phyloP scores from a whole-genome alignment of 2,329 filamentous ascomycete species.

The Ophiocordyceps camponoti-leonardi region DNA sequence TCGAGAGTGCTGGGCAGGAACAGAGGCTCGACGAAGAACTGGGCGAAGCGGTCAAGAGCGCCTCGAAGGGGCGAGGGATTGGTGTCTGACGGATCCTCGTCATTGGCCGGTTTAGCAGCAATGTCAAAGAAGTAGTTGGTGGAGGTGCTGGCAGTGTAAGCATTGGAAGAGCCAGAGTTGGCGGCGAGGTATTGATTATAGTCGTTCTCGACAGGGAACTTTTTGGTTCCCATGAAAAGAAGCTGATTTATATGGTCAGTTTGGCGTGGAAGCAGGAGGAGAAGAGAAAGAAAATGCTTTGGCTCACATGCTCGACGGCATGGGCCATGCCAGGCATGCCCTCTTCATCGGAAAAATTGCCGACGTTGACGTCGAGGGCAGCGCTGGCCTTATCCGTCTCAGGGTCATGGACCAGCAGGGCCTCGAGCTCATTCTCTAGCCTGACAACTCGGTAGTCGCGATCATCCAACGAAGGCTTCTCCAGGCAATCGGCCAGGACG shows the following conservation, averaged over 20 bases:
- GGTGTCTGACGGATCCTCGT: conserved; percentile 33
- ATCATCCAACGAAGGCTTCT: conserved; percentile 74
- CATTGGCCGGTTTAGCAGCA: conserved; percentile 56
- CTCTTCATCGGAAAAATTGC: conserved; percentile 81
- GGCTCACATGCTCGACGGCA: conserved; percentile 67
- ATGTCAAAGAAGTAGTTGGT: conserved; percentile 99
- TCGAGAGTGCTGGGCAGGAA: conserved; percentile 76
- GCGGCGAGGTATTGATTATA: conserved; percentile 86
- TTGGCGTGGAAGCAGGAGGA: not conserved
- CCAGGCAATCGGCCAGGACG: conserved; percentile 49
- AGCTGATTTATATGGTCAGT: conserved; percentile 27
- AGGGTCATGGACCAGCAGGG: conserved; percentile 78
- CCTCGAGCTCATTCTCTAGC: conserved; percentile 76
- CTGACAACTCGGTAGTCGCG: conserved; percentile 75
- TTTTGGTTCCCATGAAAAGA: conserved; percentile 96
- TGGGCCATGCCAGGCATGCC: conserved; percentile 93
- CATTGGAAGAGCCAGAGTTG: conserved; percentile 85
- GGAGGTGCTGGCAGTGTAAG: conserved; percentile 81
- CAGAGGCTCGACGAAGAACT: conserved; percentile 81
- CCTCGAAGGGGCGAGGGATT: conserved; percentile 52
- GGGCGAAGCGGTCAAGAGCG: conserved; percentile 77
- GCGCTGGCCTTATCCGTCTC: conserved; percentile 95
- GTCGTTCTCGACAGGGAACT: conserved; percentile 90
- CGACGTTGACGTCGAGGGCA: conserved; percentile 87
- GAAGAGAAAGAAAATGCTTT: conserved; percentile 1